Conservation (phyloP, 257 asterid species). For the Orobanche coerulescens region DNA sequence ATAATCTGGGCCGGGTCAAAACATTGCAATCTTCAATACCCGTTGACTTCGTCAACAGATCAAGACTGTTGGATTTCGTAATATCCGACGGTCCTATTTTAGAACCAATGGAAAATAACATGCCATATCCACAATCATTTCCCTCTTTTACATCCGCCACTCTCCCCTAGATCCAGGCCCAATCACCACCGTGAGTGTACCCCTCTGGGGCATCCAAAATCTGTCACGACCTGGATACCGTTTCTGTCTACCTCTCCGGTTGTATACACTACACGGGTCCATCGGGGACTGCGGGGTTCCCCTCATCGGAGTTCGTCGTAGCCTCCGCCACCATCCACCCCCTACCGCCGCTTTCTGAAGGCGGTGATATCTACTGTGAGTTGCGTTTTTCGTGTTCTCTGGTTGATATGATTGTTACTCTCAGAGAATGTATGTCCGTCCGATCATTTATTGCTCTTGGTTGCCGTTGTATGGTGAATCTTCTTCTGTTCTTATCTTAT, state of each 20-base stretch:
- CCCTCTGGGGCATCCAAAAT: neutral
- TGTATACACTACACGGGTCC: neutral
- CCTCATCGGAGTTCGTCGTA: slow-evolving; percentile 4
- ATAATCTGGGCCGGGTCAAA: slow-evolving; percentile 5
- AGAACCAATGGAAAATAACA: neutral
- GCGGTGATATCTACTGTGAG: slow-evolving; percentile 14
- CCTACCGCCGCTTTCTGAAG: slow-evolving; percentile 8
- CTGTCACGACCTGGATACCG: neutral
- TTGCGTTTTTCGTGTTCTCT: neutral
- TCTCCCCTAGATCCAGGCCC: neutral
- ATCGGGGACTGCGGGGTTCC: neutral
- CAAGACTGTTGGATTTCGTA: neutral
- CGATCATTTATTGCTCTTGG: neutral
- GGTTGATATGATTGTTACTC: neutral
- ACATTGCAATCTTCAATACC: neutral
- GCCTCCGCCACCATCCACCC: slow-evolving; percentile 15
- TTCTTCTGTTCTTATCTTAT: neutral
- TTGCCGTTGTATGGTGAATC: neutral
- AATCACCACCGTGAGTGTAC: neutral
- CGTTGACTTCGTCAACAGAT: slow-evolving; percentile 8
- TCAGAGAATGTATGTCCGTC: neutral
- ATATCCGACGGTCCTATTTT: slow-evolving; percentile 7
- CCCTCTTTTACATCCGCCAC: neutral
- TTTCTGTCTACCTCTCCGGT: neutral
- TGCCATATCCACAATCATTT: neutral